These are phyloP conservation scores for Fusarium nelsonii DNA, from an alignment of 2,329 filamentous ascomycete genomes.

Conservation along the genomic window DNA sequence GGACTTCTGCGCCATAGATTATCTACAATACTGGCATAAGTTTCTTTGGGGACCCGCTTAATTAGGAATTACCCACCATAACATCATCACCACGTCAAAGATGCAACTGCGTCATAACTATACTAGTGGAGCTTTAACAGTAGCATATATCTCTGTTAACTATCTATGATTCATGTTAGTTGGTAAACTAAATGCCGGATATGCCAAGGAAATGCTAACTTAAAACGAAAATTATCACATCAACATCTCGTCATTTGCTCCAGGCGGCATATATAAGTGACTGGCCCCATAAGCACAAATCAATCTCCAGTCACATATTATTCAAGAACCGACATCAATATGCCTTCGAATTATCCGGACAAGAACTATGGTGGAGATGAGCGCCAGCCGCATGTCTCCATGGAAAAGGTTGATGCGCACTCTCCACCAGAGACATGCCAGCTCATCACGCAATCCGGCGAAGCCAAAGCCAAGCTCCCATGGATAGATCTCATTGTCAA, in stretches of 20 bases:
- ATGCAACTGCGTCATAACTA: neutral
- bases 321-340: neutral
- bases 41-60: neutral
- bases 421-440: neutral
- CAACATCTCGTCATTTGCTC: neutral
- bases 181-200: neutral
- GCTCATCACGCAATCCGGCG: neutral
- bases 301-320: accelerated
- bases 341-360: neutral
- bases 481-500: neutral
- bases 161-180: neutral
- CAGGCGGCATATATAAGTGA: neutral
- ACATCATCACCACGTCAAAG: neutral
- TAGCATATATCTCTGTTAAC: accelerated
- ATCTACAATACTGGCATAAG: no score
- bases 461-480: neutral
- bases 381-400: neutral
- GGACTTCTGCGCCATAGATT: no score
- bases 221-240: neutral
- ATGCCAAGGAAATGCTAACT: neutral
- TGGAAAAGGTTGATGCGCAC: constrained; percentile 1
- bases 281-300: neutral
- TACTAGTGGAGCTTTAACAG: no score
- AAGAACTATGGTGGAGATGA: neutral
- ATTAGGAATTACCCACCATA: neutral